phyloP scores from a whole-genome alignment of 768 basidiomycete genomes.

The Amanita pseudoporphyria region DNA sequence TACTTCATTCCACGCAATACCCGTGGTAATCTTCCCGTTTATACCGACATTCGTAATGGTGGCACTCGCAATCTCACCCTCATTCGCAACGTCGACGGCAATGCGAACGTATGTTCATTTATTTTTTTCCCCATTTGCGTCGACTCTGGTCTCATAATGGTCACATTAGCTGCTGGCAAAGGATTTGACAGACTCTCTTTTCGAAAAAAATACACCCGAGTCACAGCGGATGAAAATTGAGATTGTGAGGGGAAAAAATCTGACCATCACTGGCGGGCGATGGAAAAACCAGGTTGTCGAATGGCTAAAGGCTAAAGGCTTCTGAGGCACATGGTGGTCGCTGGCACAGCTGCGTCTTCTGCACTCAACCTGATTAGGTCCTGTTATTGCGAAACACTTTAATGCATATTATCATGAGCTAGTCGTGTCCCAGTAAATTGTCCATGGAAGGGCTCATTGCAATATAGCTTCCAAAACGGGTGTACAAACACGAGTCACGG shows the following conservation, averaged over 20 bases:
- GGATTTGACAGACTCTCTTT: slow-evolving; percentile 45
- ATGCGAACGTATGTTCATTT: slow-evolving; percentile 36
- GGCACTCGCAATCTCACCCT: slow-evolving; percentile 48
- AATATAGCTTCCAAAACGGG: neutral
- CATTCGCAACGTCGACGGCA: slow-evolving; percentile 63
- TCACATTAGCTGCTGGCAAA: slow-evolving; percentile 42
- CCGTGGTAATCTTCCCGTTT: slow-evolving; percentile 62
- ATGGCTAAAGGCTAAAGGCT: slow-evolving; percentile 59
- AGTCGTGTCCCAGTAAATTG: too few species aligned
- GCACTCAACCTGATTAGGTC: neutral
- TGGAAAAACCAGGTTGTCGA: slow-evolving; percentile 52
- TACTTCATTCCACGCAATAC: slow-evolving; percentile 64
- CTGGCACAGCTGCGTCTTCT: too few species aligned
- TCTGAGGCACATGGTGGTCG: slow-evolving; percentile 35
- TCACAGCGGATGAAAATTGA: slow-evolving; percentile 40
- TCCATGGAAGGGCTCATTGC: too few species aligned
- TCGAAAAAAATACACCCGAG: slow-evolving; percentile 34
- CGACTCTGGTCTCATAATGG: slow-evolving; percentile 11
- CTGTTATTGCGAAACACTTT: too few species aligned
- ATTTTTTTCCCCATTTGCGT: neutral
- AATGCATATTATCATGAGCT: too few species aligned
- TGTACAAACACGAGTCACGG: neutral
- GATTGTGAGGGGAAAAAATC: slow-evolving; percentile 37
- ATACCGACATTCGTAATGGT: slow-evolving; percentile 62
- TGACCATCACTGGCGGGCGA: slow-evolving; percentile 51